Conservation (phyloP, 2,329 filamentous ascomycete genomes). For the Neonectria neomacrospora region DNA sequence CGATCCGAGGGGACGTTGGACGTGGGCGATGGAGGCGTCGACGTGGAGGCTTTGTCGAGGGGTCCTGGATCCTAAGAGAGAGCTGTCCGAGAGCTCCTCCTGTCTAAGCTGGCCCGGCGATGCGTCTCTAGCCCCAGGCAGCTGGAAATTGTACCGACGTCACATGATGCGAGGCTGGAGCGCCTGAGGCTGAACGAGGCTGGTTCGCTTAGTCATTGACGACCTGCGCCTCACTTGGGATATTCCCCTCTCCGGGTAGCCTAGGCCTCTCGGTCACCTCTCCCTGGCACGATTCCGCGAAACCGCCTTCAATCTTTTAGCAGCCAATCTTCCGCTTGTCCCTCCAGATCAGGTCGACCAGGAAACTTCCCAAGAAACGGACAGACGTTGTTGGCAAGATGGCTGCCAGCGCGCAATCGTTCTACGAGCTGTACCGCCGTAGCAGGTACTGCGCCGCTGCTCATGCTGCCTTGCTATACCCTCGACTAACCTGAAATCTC, state of each 20-base stretch:
- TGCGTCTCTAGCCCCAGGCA: slow-evolving; percentile 42
- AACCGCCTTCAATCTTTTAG: slow-evolving; percentile 12
- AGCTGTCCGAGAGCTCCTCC: slow-evolving; percentile 46
- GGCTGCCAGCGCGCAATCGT: slow-evolving; percentile 65
- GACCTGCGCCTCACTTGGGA: slow-evolving; percentile 10
- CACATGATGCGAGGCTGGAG: slow-evolving; percentile 50
- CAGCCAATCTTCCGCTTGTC: slow-evolving; percentile 10
- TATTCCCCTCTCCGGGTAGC: slow-evolving; percentile 10
- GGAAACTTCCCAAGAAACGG: slow-evolving; percentile 10
- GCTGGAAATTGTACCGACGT: slow-evolving; percentile 45
- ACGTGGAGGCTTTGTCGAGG: slow-evolving; percentile 27
- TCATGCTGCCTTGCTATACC: slow-evolving; percentile 46
- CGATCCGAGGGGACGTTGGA: slow-evolving; percentile 29
- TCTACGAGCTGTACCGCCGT: slow-evolving; percentile 97
- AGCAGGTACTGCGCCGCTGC: slow-evolving; percentile 78
- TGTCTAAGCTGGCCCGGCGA: slow-evolving; percentile 41
- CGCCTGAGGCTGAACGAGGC: slow-evolving; percentile 8
- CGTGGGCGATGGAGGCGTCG: slow-evolving; percentile 37
- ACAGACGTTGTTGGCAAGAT: slow-evolving; percentile 46
- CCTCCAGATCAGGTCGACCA: slow-evolving; percentile 3
- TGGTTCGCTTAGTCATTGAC: slow-evolving; percentile 43
- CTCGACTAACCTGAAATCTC: slow-evolving; percentile 38
- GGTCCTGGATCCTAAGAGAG: slow-evolving; percentile 24
- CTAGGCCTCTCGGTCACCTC: slow-evolving; percentile 3
- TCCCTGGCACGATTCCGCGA: slow-evolving; percentile 14